phyloP scores from a whole-genome alignment of 768 basidiomycete species.

The Lactarius hengduanensis region DNA sequence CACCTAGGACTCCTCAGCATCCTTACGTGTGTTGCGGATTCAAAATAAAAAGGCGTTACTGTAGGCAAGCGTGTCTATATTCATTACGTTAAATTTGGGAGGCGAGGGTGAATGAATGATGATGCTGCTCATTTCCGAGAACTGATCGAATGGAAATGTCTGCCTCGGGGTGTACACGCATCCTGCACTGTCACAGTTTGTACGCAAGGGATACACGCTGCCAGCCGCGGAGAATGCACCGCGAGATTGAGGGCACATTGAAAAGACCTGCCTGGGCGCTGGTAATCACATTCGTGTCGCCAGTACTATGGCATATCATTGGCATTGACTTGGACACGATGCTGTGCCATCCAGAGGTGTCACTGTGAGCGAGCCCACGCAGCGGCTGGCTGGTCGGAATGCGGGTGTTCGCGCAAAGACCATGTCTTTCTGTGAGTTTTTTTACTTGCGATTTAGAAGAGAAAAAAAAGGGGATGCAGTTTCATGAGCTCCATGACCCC shows the following conservation, averaged over 20 bases:
- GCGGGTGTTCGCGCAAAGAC: conserved; percentile 46
- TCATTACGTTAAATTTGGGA: no score
- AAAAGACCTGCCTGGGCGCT: conserved; percentile 79
- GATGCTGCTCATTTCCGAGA: no score
- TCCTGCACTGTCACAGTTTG: conserved; percentile 45
- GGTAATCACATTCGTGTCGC: no score
- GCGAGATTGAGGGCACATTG: conserved; percentile 55
- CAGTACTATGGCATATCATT: no score
- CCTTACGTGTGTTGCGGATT: no score
- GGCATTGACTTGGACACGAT: no score
- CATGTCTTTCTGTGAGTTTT: conserved; percentile 47
- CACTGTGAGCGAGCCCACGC: conserved; percentile 63
- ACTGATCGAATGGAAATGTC: no score
- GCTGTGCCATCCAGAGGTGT: no score
- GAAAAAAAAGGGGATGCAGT: neutral
- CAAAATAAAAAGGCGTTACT: no score
- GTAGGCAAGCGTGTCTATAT: no score
- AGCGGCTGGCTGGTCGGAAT: conserved; percentile 53
- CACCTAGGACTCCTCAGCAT: no score
- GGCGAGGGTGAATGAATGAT: no score
- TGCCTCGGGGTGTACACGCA: conserved; percentile 29
- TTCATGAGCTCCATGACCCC: conserved; percentile 13
- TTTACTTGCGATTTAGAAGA: neutral
- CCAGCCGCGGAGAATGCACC: conserved; percentile 30
- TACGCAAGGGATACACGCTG: neutral